These are phyloP conservation scores for Yamadazyma ubonensis DNA, from an alignment of 805 yeast species.

Conservation along the genomic window DNA sequence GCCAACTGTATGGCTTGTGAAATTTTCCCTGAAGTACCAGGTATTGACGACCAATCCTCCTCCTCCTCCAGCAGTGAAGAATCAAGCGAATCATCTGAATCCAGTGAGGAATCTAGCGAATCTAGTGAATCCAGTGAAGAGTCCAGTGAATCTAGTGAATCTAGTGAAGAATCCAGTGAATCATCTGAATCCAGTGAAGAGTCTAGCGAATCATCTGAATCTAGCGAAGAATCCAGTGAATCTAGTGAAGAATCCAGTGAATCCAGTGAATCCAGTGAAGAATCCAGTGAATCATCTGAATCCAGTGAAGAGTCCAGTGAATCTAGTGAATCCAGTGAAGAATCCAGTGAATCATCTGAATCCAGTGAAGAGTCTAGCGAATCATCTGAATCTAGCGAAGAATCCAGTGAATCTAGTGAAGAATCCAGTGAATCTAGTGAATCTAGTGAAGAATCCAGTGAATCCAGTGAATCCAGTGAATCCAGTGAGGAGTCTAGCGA, in stretches of 20 bases:
- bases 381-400: constrained; percentile 2
- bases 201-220: constrained; percentile 5
- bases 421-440: constrained; percentile 6
- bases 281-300: constrained; percentile 7
- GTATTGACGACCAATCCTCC: constrained; percentile 10
- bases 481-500: constrained; percentile 2
- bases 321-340: constrained; percentile 3
- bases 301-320: constrained; percentile 5
- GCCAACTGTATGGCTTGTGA: constrained; percentile 17
- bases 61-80: too few species aligned
- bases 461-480: constrained; percentile 6
- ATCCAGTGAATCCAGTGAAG: constrained; percentile 7
- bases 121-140: constrained; percentile 2
- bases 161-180: constrained; percentile 7
- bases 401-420: constrained; percentile 1
- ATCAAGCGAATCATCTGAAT: not conserved
- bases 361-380: constrained; percentile 3
- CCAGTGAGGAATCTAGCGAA: constrained; percentile 4
- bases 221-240: constrained; percentile 9
- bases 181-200: constrained; percentile 6
- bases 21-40: constrained; percentile 16
- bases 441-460: constrained; percentile 6
- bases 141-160: constrained; percentile 6
- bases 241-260: constrained; percentile 5
- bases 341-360: constrained; percentile 2